Base-by-base conservation (phyloP, 805 yeast species). In the Nakazawaea populi region DNA sequence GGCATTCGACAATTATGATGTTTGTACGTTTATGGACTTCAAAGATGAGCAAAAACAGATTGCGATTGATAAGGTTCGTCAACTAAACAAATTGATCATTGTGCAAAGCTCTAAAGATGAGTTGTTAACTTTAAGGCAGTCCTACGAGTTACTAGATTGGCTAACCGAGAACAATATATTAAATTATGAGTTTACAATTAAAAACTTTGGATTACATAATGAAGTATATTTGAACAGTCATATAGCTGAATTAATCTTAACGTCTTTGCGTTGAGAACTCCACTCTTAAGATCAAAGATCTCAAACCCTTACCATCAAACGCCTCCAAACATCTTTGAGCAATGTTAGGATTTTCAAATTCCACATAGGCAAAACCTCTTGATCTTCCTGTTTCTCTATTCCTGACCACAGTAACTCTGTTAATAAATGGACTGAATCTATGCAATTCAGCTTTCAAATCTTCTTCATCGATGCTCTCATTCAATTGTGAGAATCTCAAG, bases 311-410 rank as follows among this genome's bases (percentile, higher is more conserved):
- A 63, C 97, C 97, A 68, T 94, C 78, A 70, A 90, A 77, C 55
- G 66, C 66, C 55, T 86, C 83, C 70, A 86, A 74, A 48, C 97
- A 98, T 57, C 66, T 68, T 70, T 87, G 84, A 42, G 98, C 99
- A 58, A 72, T 73, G 52, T 69, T 67, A 63, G 82, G 82, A 51
- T 83, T 77, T 53, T 77, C 80, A 67, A 87, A 87, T 54, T 92
- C 85, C 57, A 91, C 95, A 69, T 89, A 94, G 5, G 98, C 98
- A 69, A 92, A 83, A 64, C 99, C 99, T 73, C 89, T 87, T 43
- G 96, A 87, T 69, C 85, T 85, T 57, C 96, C 94, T 30, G 98
- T 94, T 61, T 87, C 96, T 73, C 89, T 86, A 73, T 90, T 88
- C 74, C 88, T 87, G 54, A 90, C 90, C 53, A 94, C 76, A 56